These are phyloP conservation scores for Casuarina glauca DNA, from an alignment of 306 rosid species.

Conservation along the genomic window DNA sequence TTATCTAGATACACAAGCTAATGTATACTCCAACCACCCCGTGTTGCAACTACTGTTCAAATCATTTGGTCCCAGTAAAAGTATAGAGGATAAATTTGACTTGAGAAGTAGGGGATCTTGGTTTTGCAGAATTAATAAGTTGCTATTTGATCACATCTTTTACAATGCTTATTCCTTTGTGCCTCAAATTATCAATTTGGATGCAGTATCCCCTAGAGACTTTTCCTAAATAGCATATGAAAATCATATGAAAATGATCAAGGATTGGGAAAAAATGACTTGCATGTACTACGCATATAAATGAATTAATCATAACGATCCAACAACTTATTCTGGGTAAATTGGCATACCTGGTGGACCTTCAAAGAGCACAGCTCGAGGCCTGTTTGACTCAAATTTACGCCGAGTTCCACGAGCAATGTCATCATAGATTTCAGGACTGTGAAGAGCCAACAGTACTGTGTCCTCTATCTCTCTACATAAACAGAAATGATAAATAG, in stretches of 20 bases:
- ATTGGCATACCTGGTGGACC: slow-evolving; percentile 84
- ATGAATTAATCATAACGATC: not conserved
- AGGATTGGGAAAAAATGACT: not conserved
- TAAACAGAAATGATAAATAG: slow-evolving; percentile 19
- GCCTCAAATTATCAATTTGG: not conserved
- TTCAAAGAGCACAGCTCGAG: slow-evolving; percentile 92
- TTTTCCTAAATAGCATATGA: not conserved
- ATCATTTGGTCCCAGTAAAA: not conserved
- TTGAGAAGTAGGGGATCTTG: not conserved
- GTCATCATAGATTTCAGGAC: slow-evolving; percentile 85
- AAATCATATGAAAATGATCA: not conserved
- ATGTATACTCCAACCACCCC: not conserved
- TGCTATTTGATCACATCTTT: not conserved
- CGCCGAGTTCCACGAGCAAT: slow-evolving; percentile 80
- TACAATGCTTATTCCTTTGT: not conserved
- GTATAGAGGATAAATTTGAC: not conserved
- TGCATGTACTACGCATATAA: not conserved
- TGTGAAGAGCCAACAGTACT: slow-evolving; percentile 71
- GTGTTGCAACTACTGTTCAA: slow-evolving; percentile 5
- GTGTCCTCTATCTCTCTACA: slow-evolving; percentile 87
- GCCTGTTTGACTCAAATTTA: slow-evolving; percentile 85
- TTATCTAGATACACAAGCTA: not conserved
- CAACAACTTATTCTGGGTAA: not conserved
- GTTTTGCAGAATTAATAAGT: not conserved
- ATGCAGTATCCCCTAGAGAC: not conserved